A percentile compares a stretch with the other conserved stretches of the same genome.
Evolutionary conservation across 257 asterid species (phyloP).

Genomic region (Petunia secreta): DNA sequence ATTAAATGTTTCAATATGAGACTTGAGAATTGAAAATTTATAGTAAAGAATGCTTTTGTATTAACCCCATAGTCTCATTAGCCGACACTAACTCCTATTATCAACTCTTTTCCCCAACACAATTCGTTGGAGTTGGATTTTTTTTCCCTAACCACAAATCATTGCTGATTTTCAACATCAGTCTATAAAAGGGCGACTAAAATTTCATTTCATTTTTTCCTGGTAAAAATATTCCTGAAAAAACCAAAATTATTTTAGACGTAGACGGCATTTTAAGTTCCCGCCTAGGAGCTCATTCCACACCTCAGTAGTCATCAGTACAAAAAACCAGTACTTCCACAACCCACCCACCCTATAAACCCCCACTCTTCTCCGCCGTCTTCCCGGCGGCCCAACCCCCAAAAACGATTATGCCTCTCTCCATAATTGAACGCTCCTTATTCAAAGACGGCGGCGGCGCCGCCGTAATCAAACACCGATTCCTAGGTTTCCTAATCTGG

Average conservation of each 20-base stretch:
- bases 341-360: conserved; percentile 21
- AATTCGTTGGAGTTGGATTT: no score
- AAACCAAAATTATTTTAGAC: not conserved
- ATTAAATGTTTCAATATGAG: no score
- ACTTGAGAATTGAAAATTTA: no score
- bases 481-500: conserved; percentile 82
- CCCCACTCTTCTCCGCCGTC: conserved; percentile 8
- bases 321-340: not conserved
- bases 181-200: no score
- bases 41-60: no score
- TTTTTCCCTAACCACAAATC: no score
- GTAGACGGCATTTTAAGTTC: not conserved
- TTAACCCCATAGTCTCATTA: no score
- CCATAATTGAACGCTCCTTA: conserved; percentile 60
- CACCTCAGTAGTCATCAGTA: no score
- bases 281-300: not conserved
- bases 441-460: conserved; percentile 61
- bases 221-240: not conserved
- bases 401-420: conserved; percentile 42
- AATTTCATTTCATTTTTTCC: not conserved
- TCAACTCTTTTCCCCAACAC: no score
- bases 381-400: not conserved
- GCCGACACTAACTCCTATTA: no score
- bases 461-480: conserved; percentile 66
- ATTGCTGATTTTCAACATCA: no score